Evolutionary conservation across 345 rosid species (phyloP).

Genomic region (Gossypium bickii): DNA sequence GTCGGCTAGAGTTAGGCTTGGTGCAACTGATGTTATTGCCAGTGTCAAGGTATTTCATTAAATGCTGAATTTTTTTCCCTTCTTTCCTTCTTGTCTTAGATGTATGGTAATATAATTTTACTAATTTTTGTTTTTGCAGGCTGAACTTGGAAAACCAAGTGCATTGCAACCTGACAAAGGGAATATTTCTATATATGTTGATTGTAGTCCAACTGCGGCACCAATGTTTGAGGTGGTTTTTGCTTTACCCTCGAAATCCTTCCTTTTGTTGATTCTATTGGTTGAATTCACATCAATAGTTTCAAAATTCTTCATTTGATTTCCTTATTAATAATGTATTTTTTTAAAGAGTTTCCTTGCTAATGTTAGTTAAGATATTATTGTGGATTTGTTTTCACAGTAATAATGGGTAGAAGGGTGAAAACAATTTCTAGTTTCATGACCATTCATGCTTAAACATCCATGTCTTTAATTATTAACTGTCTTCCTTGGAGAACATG

Average conservation of each 20-base stretch:
- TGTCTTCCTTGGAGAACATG: neutral
- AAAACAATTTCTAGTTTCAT: neutral
- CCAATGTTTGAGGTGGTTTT: slow-evolving; percentile 59
- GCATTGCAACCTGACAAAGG: slow-evolving; percentile 71
- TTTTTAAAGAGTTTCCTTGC: neutral
- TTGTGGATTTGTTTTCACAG: neutral
- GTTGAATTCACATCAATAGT: neutral
- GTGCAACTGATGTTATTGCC: slow-evolving; percentile 87
- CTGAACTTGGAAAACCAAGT: slow-evolving; percentile 87
- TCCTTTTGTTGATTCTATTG: slow-evolving; percentile 4
- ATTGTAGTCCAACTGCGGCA: slow-evolving; percentile 85
- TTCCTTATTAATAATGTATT: neutral
- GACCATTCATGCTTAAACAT: neutral
- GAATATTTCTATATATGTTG: slow-evolving; percentile 67
- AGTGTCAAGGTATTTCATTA: slow-evolving; percentile 69
- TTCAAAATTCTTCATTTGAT: neutral
- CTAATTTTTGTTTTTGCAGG: slow-evolving; percentile 39
- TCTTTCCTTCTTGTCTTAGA: neutral
- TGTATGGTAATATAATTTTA: neutral
- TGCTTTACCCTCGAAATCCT: neutral
- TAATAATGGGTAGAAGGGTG: neutral
- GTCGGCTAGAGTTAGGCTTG: slow-evolving; percentile 74
- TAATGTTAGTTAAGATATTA: neutral
- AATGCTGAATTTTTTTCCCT: neutral
- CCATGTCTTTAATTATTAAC: neutral